Evolutionary conservation across 2,329 filamentous ascomycete species (phyloP).

Genomic region (Pochonia chlamydosporia): DNA sequence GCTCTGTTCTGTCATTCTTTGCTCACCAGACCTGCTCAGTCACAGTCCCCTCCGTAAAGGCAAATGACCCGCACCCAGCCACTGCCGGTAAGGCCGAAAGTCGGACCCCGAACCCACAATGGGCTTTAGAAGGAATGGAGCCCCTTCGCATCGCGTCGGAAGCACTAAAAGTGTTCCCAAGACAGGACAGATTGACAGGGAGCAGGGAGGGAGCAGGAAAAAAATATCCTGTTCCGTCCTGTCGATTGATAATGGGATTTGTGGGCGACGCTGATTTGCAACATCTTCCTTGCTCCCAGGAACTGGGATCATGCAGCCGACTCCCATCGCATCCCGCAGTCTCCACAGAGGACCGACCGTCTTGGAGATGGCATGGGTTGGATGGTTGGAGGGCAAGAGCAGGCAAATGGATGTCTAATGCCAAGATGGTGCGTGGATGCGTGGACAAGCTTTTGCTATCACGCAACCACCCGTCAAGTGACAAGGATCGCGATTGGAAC

Average conservation of each 20-base stretch:
- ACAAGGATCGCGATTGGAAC: background rate
- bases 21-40: background rate
- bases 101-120: slow-evolving; percentile 1
- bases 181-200: no score
- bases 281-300: no score
- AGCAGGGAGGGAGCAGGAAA: no score
- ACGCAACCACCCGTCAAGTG: background rate
- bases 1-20: background rate
- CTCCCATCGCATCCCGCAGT: no score
- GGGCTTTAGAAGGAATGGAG: background rate
- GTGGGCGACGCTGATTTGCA: background rate
- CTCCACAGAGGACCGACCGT: no score
- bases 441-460: background rate
- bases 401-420: no score
- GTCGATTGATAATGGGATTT: background rate
- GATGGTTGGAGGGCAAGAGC: background rate
- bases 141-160: slow-evolving; percentile 6
- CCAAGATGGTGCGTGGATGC: background rate
- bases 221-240: background rate
- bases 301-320: no score
- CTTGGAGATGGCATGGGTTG: background rate
- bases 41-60: no score
- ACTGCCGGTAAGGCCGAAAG: slow-evolving; percentile 4
- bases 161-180: no score
- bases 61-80: slow-evolving; percentile 4